These are phyloP conservation scores for Endothia cerciana DNA, from an alignment of 2,329 filamentous ascomycete genomes.

Conservation along the genomic window DNA sequence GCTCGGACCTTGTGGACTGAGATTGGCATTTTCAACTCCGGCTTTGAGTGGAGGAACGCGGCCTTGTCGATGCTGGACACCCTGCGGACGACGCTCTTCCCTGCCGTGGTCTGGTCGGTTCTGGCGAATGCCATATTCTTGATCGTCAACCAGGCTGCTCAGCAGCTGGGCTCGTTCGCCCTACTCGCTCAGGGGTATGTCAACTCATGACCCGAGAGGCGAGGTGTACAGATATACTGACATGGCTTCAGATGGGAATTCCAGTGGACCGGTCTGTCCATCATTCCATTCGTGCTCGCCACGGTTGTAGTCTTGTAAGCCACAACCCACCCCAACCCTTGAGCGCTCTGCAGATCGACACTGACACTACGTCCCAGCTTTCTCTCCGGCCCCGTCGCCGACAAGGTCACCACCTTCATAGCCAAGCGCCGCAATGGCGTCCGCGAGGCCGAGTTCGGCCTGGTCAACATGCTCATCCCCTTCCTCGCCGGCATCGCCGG, in stretches of 20 bases:
- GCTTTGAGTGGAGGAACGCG: conserved; percentile 36
- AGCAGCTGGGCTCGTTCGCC: conserved; percentile 34
- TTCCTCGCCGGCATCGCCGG: conserved; percentile 36
- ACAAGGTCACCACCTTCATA: conserved; percentile 35
- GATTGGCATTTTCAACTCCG: conserved; percentile 39
- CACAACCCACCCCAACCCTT: background rate
- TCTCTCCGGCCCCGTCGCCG: conserved; percentile 38
- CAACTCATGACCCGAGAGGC: background rate
- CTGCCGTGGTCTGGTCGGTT: conserved; percentile 40
- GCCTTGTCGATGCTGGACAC: conserved; percentile 35
- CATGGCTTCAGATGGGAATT: conserved; percentile 33
- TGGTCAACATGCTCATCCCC: conserved; percentile 39
- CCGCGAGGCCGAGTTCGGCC: conserved; percentile 41
- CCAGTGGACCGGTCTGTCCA: conserved; percentile 36
- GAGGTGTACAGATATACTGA: background rate
- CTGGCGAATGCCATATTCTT: conserved; percentile 37
- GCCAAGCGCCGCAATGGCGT: conserved; percentile 35
- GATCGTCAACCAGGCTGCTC: conserved; percentile 36
- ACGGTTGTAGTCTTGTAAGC: conserved; percentile 29
- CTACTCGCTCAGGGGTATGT: conserved; percentile 34
- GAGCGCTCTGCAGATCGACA: background rate
- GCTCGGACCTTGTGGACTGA: conserved; percentile 38
- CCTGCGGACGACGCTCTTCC: conserved; percentile 40
- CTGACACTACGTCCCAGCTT: conserved; percentile 18
- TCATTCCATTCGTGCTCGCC: conserved; percentile 34